Evolutionary conservation across 768 basidiomycete species (phyloP), one percentile per base, ranked within the genome.

Genomic region (Naematelia aurantialba): DNA sequence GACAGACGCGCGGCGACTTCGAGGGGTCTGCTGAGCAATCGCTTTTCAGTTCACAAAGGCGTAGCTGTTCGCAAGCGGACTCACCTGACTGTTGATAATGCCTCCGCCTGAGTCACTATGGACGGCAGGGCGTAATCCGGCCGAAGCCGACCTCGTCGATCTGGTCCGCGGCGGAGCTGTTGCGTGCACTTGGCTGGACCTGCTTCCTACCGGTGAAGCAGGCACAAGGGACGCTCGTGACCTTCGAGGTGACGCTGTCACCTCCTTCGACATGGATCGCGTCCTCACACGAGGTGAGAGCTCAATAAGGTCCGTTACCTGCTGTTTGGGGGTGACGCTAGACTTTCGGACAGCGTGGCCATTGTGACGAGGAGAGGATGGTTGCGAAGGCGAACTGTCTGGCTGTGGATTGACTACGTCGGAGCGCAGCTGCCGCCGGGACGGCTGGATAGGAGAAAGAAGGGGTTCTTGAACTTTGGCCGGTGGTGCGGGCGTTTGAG

Each of bases 211-310:
- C 5, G 55, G 54, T 8, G 45, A 14, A 24, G 29, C 56, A 39
- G 42, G 29, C 21, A 51, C 31, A 12, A 52, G 58, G 8, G 58
- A 59, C n/a, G 17, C n/a, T 3, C 51, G 48, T 21, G 45, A 27
- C 8, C 52, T 29, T 45, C 58, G 25, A 5, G 24, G 44, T 19
- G 13, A 24, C 27, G 31, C 42, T 56, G 62, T 31, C 19, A 52
- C 24, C 19, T 52, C 52, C 22, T 31, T 52, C 19, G 61, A 66
- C 10, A 50, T 27, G 4, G 61, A 52, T 50, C 60, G 57, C 44
- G 61, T 53, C 4, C 34, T 54, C n/a, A 49, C 30, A 12, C 60
- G 51, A 26, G 56, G 48, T 11, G 63, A 58, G 17, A 46, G 30
- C 4, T 39, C 45, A 13, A 51, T 52, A 4, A 29, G 17, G 2